Percentiles rank a stretch among this genome's conserved stretches.
phyloP scores from a whole-genome alignment of 257 asterid species.

The Asclepias syriaca region DNA sequence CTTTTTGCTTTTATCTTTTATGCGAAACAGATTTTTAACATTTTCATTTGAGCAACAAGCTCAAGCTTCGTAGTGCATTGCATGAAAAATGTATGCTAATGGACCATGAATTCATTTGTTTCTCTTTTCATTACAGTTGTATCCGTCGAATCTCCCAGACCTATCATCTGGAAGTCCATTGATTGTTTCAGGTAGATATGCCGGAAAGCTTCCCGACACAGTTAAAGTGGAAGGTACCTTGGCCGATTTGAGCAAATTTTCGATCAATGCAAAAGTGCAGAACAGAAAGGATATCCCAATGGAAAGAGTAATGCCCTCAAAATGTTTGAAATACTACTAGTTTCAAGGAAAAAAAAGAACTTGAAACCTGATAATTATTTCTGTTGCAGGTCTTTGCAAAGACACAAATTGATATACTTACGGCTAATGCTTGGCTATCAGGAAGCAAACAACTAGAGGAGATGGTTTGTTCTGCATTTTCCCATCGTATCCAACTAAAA shows the following conservation, averaged over 20 bases:
- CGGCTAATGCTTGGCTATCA: conserved; percentile 69
- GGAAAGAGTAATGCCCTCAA: conserved; percentile 47
- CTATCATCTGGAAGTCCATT: conserved; percentile 58
- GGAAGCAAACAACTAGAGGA: conserved; percentile 62
- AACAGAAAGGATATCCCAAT: conserved; percentile 60
- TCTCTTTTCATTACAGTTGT: conserved; percentile 45
- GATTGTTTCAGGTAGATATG: conserved; percentile 66
- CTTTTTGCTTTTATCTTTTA: not conserved
- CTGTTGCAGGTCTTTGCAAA: conserved; percentile 49
- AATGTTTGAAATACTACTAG: not conserved
- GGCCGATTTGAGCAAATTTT: conserved; percentile 48
- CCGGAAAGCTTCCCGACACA: conserved; percentile 55
- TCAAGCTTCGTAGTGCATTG: not conserved
- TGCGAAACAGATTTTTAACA: not conserved
- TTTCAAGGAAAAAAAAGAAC: not conserved
- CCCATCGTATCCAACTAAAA: not conserved
- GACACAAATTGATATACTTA: conserved; percentile 54
- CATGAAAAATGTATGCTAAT: too few species aligned
- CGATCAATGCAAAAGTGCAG: conserved; percentile 44
- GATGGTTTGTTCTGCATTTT: conserved; percentile 39
- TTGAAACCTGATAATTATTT: not conserved
- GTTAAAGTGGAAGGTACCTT: conserved; percentile 53
- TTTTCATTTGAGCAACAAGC: not conserved
- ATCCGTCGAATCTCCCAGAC: conserved; percentile 61
- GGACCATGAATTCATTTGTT: not conserved